Evolutionary conservation across 768 basidiomycete species (phyloP).

Genomic region (Naganishia onofrii): DNA sequence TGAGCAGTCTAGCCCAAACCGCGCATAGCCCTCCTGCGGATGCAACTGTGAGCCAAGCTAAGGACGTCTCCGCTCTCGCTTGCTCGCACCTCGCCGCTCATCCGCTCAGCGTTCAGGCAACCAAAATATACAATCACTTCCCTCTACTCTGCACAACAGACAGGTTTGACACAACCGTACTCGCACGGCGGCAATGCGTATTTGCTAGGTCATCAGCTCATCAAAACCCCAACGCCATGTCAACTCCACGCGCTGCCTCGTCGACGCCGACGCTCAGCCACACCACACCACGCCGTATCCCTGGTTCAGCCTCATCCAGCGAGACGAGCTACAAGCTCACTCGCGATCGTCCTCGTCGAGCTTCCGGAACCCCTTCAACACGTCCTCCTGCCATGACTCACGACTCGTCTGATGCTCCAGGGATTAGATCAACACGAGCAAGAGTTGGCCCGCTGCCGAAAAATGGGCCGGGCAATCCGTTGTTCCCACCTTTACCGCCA

Average conservation of each 20-base stretch:
- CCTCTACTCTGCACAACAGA: no score
- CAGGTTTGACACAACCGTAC: no score
- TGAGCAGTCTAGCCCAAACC: no score
- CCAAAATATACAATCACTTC: no score
- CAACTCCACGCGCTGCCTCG: slow-evolving; percentile 9
- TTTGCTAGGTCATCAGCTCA: neutral
- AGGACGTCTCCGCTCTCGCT: no score
- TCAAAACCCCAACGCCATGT: neutral
- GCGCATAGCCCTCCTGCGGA: no score
- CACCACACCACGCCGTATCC: slow-evolving; percentile 16
- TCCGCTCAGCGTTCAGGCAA: no score
- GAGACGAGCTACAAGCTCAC: slow-evolving; percentile 1
- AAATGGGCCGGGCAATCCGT: slow-evolving; percentile 59
- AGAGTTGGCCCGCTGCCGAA: slow-evolving; percentile 61
- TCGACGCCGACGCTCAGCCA: slow-evolving; percentile 22
- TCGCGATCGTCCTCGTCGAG: slow-evolving; percentile 9
- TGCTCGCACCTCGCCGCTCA: no score
- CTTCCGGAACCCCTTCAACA: slow-evolving; percentile 1
- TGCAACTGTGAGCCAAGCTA: no score
- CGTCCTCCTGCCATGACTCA: neutral
- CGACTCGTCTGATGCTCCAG: neutral
- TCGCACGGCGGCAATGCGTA: neutral
- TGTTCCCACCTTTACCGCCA: slow-evolving; percentile 49
- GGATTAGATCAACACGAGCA: slow-evolving; percentile 37
- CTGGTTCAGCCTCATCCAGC: slow-evolving; percentile 14